Percentiles rank a stretch among this genome's conserved stretches.
phyloP scores from a whole-genome alignment of 306 rosid species.

The Senna siamea region DNA sequence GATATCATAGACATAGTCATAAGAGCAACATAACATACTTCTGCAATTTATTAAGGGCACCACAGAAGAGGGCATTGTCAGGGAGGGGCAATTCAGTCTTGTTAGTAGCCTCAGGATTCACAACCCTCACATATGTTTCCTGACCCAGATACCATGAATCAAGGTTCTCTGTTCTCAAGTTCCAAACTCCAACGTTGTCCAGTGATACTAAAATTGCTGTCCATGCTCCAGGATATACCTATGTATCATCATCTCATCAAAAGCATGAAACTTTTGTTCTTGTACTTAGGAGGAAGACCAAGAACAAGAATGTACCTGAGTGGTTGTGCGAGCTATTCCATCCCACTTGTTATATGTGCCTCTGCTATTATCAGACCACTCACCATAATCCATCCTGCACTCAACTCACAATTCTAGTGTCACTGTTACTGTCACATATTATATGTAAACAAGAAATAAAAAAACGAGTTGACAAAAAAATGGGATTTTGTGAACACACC shows the following conservation, averaged over 20 bases:
- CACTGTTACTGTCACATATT: no score
- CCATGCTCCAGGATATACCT: slow-evolving; percentile 99
- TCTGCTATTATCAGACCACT: slow-evolving; percentile 92
- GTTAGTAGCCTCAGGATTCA: slow-evolving; percentile 86
- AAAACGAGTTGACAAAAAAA: no score
- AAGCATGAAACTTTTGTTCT: background rate
- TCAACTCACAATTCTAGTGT: no score
- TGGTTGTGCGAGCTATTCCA: slow-evolving; percentile 88
- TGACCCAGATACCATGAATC: slow-evolving; percentile 98
- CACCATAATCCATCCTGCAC: slow-evolving; percentile 95
- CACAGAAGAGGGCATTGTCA: slow-evolving; percentile 84
- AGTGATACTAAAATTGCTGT: slow-evolving; percentile 85
- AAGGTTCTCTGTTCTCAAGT: slow-evolving; percentile 86
- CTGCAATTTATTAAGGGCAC: slow-evolving; percentile 71
- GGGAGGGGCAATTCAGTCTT: slow-evolving; percentile 90
- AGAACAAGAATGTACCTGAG: slow-evolving; percentile 59
- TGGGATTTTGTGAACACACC: slow-evolving; percentile 56
- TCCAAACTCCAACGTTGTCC: slow-evolving; percentile 95
- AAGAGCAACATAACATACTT: slow-evolving; percentile 51
- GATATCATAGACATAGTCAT: background rate
- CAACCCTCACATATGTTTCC: slow-evolving; percentile 85
- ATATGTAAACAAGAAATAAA: slow-evolving; percentile 16
- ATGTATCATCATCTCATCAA: slow-evolving; percentile 9
- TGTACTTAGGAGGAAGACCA: background rate
- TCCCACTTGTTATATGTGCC: slow-evolving; percentile 99